phyloP scores from a whole-genome alignment of 1,284 basidiomycete species.

The Hemileia vastatrix region DNA sequence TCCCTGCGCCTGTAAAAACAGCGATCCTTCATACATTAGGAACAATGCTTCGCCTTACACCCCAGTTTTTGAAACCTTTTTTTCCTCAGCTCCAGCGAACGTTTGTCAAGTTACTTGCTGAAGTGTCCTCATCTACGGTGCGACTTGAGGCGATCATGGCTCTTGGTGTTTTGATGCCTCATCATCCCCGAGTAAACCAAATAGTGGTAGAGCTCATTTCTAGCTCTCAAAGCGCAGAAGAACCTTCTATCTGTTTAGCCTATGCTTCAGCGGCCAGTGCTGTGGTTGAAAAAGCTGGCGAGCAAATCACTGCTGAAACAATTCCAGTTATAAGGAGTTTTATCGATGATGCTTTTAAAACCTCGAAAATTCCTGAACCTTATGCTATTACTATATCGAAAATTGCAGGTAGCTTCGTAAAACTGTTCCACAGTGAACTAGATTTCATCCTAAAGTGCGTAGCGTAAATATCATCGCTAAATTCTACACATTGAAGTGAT shows the following conservation, averaged over 20 bases:
- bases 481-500: background rate
- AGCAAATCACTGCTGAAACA: slow-evolving; percentile 5
- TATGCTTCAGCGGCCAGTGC: slow-evolving; percentile 11
- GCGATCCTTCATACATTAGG: slow-evolving; percentile 74
- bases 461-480: background rate
- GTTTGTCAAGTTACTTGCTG: slow-evolving; percentile 86
- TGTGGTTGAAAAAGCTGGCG: slow-evolving; percentile 12
- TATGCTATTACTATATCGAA: slow-evolving; percentile 11
- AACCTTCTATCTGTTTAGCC: slow-evolving; percentile 11
- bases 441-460: background rate
- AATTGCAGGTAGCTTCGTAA: slow-evolving; percentile 7
- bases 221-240: slow-evolving; percentile 4
- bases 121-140: slow-evolving; percentile 67
- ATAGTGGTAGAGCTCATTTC: slow-evolving; percentile 12
- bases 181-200: slow-evolving; percentile 68
- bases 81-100: slow-evolving; percentile 95
- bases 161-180: slow-evolving; percentile 83
- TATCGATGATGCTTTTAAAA: slow-evolving; percentile 14
- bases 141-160: slow-evolving; percentile 72
- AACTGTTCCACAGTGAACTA: slow-evolving; percentile 1
- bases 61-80: slow-evolving; percentile 88
- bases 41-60: slow-evolving; percentile 68
- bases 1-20: slow-evolving; percentile 81
- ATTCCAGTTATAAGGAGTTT: slow-evolving; percentile 15
- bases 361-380: slow-evolving; percentile 10